Base-by-base conservation (phyloP, 768 basidiomycete species). In the Tulasnella sp. region DNA sequence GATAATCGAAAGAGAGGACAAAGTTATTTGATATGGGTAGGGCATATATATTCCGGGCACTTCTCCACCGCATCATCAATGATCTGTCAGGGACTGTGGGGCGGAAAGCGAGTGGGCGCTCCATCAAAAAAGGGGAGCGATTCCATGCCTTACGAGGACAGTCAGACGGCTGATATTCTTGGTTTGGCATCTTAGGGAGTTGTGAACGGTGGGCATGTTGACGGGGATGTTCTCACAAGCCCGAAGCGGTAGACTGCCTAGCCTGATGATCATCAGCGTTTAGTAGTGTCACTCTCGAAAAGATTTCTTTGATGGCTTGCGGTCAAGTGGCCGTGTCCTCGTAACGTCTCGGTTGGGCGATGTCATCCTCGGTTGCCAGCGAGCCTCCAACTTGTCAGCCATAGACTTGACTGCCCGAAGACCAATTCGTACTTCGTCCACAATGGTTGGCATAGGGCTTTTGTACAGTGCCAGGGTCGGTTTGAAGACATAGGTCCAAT, bases 401-500 rank as follows among this genome's bases (percentile, higher is more conserved):
- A 71, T 77, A 3, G 36, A 21, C 42, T 71, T 77, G 46, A 77
- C 62, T 7, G 76, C 19, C 19, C 27, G 52, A 7, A 77, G 62
- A 42, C 48, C 76, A 34, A 58, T 27, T 27, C 76, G 52, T 12
- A 77, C n/a, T 19, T 77, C 76, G 76, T 62, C 76, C 10, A 77
- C 19, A 24, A 77, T 34, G 18, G 34, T 52, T 31, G 76, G 56
- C 76, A 77, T 77, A 38, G 76, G 76, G 27, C 31, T 39, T 31
- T 77, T 77, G 56, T 77, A 77, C 6, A 71, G 24, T 21, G 76
- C 39, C 31, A 77, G 39, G 12, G 38, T 77, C 5, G 76, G 76
- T 39, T 58, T 46, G 24, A 77, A n/a, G 76, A 77, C 38, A 18
- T 77, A 77, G 27, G 76, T 77, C 76, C 76, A 77, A 10, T 58